These are phyloP conservation scores for Nigrospora sphaerica DNA, from an alignment of 2,329 filamentous ascomycete genomes.

Conservation along the genomic window DNA sequence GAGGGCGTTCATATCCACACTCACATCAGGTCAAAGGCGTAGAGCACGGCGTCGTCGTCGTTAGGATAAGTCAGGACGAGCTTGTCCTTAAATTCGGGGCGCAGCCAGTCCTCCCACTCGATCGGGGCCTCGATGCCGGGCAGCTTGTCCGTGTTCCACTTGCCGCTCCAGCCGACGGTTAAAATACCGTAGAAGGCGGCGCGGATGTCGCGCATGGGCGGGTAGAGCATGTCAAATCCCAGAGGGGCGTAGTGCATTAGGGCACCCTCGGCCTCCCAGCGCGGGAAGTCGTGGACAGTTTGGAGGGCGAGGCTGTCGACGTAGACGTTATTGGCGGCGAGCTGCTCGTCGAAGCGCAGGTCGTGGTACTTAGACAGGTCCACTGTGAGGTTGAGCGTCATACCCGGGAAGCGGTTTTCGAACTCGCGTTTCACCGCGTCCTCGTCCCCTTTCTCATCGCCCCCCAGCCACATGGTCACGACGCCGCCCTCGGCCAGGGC, in stretches of 20 bases:
- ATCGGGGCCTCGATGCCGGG: conserved; percentile 22
- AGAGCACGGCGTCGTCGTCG: conserved; percentile 49
- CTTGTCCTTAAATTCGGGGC: conserved; percentile 45
- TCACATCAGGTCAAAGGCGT: conserved; percentile 40
- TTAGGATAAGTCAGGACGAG: conserved; percentile 49
- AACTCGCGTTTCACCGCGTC: conserved; percentile 33
- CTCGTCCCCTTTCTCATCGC: conserved; percentile 35
- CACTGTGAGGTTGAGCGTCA: conserved; percentile 45
- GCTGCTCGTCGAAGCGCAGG: conserved; percentile 34
- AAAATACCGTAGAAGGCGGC: conserved; percentile 34
- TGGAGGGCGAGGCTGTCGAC: conserved; percentile 42
- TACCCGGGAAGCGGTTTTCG: conserved; percentile 37
- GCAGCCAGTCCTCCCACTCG: conserved; percentile 34
- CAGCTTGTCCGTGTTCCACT: conserved; percentile 28
- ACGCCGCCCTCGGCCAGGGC: conserved; percentile 38
- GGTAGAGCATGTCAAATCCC: conserved; percentile 34
- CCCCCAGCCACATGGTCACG: conserved; percentile 40
- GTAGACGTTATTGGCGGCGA: conserved; percentile 27
- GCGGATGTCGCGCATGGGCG: conserved; percentile 31
- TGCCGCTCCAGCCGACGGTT: conserved; percentile 29
- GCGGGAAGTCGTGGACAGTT: conserved; percentile 42
- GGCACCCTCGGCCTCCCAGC: conserved; percentile 40
- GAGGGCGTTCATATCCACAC: conserved; percentile 10
- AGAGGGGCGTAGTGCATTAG: conserved; percentile 42
- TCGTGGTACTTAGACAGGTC: conserved; percentile 51